Evolutionary conservation across 768 basidiomycete genomes (phyloP).

Genomic region (Trametes elegans): DNA sequence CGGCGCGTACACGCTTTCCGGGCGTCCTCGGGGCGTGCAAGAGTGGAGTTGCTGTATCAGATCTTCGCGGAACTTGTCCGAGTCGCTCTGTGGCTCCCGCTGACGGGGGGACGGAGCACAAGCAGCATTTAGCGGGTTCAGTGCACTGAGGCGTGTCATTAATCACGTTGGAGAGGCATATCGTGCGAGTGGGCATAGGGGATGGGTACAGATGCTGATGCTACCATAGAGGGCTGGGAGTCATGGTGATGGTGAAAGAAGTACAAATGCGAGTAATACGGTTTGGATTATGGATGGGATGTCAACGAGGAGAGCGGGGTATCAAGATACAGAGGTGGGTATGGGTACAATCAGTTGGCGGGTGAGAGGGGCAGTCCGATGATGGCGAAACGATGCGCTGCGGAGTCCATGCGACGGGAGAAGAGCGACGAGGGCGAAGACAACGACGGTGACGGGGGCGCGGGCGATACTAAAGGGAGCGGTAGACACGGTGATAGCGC

Average conservation of each 20-base stretch:
- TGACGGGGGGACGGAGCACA: no score
- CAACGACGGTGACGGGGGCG: not conserved
- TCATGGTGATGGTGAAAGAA: not conserved
- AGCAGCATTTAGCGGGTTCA: not conserved
- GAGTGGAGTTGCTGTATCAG: no score
- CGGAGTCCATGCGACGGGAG: slow-evolving; percentile 5
- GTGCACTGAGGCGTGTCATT: not conserved
- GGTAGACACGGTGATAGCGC: not conserved
- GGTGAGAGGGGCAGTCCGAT: slow-evolving; percentile 7
- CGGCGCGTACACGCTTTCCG: no score
- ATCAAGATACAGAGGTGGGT: slow-evolving; percentile 11
- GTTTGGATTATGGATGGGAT: not conserved
- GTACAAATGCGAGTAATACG: not conserved
- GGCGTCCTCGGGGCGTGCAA: no score
- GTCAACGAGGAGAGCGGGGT: not conserved
- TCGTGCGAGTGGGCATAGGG: not conserved
- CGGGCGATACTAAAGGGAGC: not conserved
- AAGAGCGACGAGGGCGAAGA: not conserved
- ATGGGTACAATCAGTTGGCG: slow-evolving; percentile 9
- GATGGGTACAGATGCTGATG: not conserved
- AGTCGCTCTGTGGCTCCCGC: no score
- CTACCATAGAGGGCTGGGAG: not conserved
- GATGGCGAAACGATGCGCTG: slow-evolving; percentile 3
- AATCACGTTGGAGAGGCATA: not conserved
- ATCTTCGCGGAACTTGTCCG: no score